phyloP scores from a whole-genome alignment of 306 rosid species.

The Benincasa hispida region DNA sequence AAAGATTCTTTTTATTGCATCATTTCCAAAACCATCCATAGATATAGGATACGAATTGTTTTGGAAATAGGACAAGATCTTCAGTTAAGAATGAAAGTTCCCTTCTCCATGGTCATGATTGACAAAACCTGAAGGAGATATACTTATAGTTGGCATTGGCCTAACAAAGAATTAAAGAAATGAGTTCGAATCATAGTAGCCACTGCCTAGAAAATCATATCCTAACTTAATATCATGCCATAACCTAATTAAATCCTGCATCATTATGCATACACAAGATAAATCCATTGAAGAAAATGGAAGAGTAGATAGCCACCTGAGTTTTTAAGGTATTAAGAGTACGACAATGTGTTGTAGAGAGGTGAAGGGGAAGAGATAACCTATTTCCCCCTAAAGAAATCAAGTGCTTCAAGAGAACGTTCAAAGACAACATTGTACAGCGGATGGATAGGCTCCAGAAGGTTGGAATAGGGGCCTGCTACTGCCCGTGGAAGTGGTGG shows the following conservation, averaged over 20 bases:
- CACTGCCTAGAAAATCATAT: background rate
- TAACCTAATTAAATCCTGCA: background rate
- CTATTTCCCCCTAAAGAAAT: constrained; percentile 37
- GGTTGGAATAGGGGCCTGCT: constrained; percentile 62
- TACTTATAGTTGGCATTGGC: background rate
- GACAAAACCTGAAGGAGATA: background rate
- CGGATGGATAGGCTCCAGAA: constrained; percentile 74
- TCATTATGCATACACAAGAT: background rate
- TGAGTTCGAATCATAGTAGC: background rate
- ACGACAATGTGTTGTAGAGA: background rate
- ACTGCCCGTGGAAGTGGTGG: constrained; percentile 43
- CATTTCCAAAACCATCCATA: background rate
- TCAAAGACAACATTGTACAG: constrained; percentile 63
- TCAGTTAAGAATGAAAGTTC: background rate
- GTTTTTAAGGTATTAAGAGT: background rate
- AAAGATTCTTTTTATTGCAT: background rate
- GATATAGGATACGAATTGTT: background rate
- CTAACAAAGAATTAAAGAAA: no score
- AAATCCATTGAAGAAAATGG: background rate
- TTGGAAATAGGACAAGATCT: background rate
- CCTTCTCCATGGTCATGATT: background rate
- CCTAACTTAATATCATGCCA: background rate
- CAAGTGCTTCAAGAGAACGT: constrained; percentile 51
- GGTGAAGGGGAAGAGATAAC: background rate
- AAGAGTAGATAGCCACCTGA: background rate